Conservation (phyloP, 2,329 filamentous ascomycete genomes). For the Alternaria hordeiaustralica region DNA sequence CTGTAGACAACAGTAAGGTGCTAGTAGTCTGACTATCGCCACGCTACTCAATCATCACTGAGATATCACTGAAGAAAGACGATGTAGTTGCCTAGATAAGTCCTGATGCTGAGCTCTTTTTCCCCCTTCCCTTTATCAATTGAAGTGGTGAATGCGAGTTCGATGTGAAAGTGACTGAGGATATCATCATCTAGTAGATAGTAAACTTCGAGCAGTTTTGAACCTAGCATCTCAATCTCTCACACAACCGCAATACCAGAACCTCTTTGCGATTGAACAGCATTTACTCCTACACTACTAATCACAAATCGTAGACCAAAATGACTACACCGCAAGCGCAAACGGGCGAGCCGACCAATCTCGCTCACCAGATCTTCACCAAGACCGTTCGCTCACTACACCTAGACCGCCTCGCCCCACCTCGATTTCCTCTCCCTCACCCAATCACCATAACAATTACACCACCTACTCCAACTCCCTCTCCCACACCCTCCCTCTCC, state of each 20-base stretch:
- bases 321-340: background rate
- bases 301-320: background rate
- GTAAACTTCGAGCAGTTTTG: background rate
- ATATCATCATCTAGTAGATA: background rate
- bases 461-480: background rate
- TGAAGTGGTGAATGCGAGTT: background rate
- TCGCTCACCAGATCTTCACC: slow-evolving; percentile 1
- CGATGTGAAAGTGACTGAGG: background rate
- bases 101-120: background rate
- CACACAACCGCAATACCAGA: background rate
- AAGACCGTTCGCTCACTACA: slow-evolving; percentile 8
- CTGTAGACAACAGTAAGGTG: background rate
- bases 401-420: slow-evolving; percentile 1
- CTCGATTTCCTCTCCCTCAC: background rate
- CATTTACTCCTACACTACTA: background rate
- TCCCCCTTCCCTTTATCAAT: background rate
- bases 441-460: background rate
- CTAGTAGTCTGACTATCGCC: background rate
- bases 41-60: background rate
- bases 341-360: background rate
- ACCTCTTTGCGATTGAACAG: background rate
- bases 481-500: background rate
- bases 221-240: background rate
- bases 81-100: background rate
- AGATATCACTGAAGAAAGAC: fast-evolving